phyloP scores from a whole-genome alignment of 2,329 filamentous ascomycete genomes.

The Cytospora schulzeri region DNA sequence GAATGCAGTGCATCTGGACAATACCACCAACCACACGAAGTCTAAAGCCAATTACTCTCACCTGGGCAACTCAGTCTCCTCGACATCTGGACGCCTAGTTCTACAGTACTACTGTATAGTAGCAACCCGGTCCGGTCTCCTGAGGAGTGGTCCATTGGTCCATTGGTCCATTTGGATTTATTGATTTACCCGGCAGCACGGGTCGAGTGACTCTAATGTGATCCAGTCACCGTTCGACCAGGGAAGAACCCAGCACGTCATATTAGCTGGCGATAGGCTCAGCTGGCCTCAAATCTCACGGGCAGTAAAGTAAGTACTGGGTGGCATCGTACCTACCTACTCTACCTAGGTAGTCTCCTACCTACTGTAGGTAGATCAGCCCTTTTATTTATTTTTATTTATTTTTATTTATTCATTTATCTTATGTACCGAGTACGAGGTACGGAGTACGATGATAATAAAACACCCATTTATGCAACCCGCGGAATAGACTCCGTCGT shows the following conservation, averaged over 20 bases:
- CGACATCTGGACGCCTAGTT: not conserved
- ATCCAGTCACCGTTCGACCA: not conserved
- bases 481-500: too few species aligned
- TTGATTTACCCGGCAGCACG: constrained; percentile 4
- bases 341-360: too few species aligned
- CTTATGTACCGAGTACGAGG: too few species aligned
- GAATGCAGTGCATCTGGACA: not conserved
- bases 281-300: constrained; percentile 1
- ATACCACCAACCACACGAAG: not conserved
- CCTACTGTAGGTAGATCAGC: too few species aligned
- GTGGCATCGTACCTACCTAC: not conserved
- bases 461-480: too few species aligned
- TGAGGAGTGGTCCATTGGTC: not conserved
- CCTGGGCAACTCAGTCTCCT: not conserved
- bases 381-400: too few species aligned
- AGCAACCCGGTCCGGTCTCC: not conserved
- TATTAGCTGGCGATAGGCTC: constrained; percentile 5
- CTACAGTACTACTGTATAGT: not conserved
- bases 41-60: not conserved
- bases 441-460: too few species aligned
- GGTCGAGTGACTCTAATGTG: not conserved
- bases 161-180: not conserved
- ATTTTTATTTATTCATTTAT: too few species aligned
- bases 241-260: constrained; percentile 11
- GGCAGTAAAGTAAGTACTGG: too few species aligned